A percentile compares a stretch with the other conserved stretches of the same genome.
Conservation (phyloP, 768 basidiomycete species). For the Boletus rubescentipes region DNA sequence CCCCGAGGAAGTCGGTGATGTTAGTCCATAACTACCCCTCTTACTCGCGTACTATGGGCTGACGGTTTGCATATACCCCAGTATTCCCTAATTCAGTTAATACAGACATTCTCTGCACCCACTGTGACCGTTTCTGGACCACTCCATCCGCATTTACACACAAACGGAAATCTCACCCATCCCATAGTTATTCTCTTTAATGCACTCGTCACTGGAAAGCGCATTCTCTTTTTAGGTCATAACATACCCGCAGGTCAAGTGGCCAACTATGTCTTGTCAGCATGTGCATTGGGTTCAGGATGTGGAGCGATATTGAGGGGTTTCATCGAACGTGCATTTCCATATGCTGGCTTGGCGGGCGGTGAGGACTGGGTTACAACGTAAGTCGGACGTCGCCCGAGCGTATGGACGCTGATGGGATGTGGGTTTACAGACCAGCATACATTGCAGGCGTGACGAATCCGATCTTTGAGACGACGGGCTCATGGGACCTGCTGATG, state of each 20-base stretch:
- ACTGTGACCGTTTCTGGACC: conserved; percentile 66
- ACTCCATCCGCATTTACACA: conserved; percentile 89
- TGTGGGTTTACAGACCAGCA: conserved; percentile 58
- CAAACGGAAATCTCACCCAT: conserved; percentile 85
- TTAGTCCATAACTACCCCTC: conserved; percentile 41
- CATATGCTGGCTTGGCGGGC: conserved; percentile 89
- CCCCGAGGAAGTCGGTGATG: conserved; percentile 95
- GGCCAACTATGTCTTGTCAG: conserved; percentile 87
- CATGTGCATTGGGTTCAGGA: conserved; percentile 90
- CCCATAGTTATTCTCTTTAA: conserved; percentile 96
- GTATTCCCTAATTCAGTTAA: conserved; percentile 91
- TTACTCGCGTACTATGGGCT: conserved; percentile 4
- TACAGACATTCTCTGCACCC: conserved; percentile 74
- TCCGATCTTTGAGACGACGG: conserved; percentile 88
- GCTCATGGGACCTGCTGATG: conserved; percentile 91
- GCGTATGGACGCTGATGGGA: conserved; percentile 4
- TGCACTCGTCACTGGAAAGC: conserved; percentile 90
- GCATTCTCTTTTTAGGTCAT: conserved; percentile 94
- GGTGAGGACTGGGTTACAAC: conserved; percentile 88
- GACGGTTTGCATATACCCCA: conserved; percentile 31
- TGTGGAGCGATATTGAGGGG: conserved; percentile 83
- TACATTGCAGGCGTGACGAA: conserved; percentile 98
- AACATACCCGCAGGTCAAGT: conserved; percentile 88
- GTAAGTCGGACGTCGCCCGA: conserved; percentile 45
- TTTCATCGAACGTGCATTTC: conserved; percentile 89